phyloP scores from a whole-genome alignment of 2,329 filamentous ascomycete genomes.

The Penicillium nordicum region DNA sequence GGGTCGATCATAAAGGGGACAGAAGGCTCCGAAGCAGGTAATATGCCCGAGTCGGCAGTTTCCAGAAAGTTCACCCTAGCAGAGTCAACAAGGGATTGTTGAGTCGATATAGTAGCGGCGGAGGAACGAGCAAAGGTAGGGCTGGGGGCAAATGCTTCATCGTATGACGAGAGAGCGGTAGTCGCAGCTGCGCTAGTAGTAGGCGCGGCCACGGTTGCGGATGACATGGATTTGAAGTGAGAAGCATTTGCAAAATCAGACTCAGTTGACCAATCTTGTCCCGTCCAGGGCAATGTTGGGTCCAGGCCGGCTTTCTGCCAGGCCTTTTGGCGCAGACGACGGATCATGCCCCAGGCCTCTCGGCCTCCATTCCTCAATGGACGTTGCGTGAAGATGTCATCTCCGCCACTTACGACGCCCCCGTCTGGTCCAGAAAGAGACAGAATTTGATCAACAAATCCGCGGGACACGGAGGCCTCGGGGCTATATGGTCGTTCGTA shows the following conservation, averaged over 20 bases:
- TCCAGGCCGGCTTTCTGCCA: conserved; percentile 49
- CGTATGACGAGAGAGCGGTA: not conserved
- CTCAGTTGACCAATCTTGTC: conserved; percentile 34
- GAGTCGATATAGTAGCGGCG: not conserved
- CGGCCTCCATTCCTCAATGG: conserved; percentile 47
- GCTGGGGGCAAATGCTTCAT: not conserved
- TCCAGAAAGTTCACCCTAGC: conserved; percentile 23
- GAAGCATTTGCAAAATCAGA: not conserved
- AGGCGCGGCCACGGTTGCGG: not conserved
- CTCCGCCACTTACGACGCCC: conserved; percentile 46
- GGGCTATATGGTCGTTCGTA: conserved; percentile 47
- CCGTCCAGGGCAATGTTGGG: conserved; percentile 46
- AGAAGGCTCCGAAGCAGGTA: conserved; percentile 12
- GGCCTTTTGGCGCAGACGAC: conserved; percentile 45
- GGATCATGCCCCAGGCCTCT: conserved; percentile 50
- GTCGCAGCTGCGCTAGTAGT: conserved; percentile 4
- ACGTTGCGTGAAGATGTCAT: conserved; percentile 44
- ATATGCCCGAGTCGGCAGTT: not conserved
- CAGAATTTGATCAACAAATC: conserved; percentile 47
- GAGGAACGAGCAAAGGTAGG: not conserved
- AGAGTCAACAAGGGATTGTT: not conserved
- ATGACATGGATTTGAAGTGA: not conserved
- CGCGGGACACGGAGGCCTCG: conserved; percentile 44
- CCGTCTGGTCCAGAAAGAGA: conserved; percentile 45
- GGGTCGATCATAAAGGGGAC: conserved; percentile 38